A percentile compares a stretch with the other conserved stretches of the same genome.
phyloP scores from a whole-genome alignment of 768 basidiomycete genomes.

The Lactarius quietus region DNA sequence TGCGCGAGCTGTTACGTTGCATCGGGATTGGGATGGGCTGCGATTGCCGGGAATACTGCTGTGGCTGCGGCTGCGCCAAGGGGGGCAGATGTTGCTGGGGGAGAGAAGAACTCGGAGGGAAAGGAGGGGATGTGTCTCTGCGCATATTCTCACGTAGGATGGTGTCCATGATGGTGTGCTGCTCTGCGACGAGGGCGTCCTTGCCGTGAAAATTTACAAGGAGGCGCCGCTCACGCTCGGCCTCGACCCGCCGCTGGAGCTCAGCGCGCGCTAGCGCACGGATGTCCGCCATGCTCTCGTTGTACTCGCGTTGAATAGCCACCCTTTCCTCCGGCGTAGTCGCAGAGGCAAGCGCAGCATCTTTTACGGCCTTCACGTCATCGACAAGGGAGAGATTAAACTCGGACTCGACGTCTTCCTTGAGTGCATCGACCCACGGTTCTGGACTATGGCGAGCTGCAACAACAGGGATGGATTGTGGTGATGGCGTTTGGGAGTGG shows the following conservation, averaged over 20 bases:
- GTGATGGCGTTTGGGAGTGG: conserved; percentile 3
- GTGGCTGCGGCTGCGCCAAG: neutral
- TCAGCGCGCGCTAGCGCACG: conserved; percentile 17
- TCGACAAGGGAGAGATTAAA: conserved; percentile 21
- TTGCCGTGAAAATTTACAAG: conserved; percentile 18
- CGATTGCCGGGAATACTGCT: neutral
- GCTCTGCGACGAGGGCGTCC: conserved; percentile 22
- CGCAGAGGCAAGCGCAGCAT: conserved; percentile 12
- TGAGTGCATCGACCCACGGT: conserved; percentile 23
- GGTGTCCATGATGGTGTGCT: conserved; percentile 17
- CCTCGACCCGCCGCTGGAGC: conserved; percentile 23
- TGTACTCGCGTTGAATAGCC: conserved; percentile 14
- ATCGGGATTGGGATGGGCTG: conserved; percentile 22
- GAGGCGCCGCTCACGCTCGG: conserved; percentile 21
- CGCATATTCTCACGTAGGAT: conserved; percentile 14
- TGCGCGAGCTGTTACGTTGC: conserved; percentile 15
- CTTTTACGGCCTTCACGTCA: conserved; percentile 17
- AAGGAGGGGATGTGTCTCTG: neutral
- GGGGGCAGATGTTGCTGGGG: neutral
- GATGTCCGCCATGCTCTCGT: conserved; percentile 24
- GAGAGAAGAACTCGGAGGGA: neutral
- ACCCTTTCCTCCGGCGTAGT: conserved; percentile 6
- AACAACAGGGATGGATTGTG: neutral
- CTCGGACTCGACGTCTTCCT: conserved; percentile 21
- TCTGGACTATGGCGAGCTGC: conserved; percentile 13